A percentile compares a stretch with the other conserved stretches of the same genome.
Conservation (phyloP, 148 eudicot genomes). For the Limonium bicolor region DNA sequence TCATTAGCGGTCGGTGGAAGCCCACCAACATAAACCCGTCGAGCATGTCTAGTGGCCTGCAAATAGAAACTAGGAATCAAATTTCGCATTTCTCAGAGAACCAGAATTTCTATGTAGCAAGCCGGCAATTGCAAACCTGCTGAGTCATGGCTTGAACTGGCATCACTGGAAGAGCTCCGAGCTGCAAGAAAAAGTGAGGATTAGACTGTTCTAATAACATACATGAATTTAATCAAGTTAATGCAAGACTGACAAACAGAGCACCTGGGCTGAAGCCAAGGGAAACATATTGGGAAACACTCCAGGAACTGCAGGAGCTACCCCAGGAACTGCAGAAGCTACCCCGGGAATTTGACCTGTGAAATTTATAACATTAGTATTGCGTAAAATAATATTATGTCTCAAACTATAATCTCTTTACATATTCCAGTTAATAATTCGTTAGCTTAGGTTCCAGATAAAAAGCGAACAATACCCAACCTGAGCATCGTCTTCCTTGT, state of each 20-base stretch:
- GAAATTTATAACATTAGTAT: too few species aligned
- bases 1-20: conserved; percentile 91
- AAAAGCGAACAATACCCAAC: conserved; percentile 96
- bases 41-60: conserved; percentile 98
- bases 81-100: background rate
- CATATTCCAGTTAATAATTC: too few species aligned
- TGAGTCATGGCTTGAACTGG: conserved; percentile 98
- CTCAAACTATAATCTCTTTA: too few species aligned
- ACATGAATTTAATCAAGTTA: background rate
- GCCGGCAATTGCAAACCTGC: conserved; percentile 40
- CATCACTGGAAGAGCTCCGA: conserved; percentile 75
- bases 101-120: background rate
- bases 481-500: conserved; percentile 71
- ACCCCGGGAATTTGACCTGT: conserved; percentile 64
- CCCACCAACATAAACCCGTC: conserved; percentile 98
- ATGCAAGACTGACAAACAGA: conserved; percentile 6
- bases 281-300: conserved; percentile 66
- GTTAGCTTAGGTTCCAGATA: conserved; percentile 53
- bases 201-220: background rate
- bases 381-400: too few species aligned
- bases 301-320: conserved; percentile 69
- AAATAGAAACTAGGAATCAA: conserved; percentile 5
- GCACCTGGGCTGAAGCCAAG: conserved; percentile 55
- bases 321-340: conserved; percentile 54
- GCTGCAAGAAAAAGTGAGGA: conserved; percentile 21